Percentiles rank a stretch among this genome's conserved stretches.
Evolutionary conservation across 192 early-diverging fungal species (phyloP).

Genomic region (Umbelopsis isabellina): DNA sequence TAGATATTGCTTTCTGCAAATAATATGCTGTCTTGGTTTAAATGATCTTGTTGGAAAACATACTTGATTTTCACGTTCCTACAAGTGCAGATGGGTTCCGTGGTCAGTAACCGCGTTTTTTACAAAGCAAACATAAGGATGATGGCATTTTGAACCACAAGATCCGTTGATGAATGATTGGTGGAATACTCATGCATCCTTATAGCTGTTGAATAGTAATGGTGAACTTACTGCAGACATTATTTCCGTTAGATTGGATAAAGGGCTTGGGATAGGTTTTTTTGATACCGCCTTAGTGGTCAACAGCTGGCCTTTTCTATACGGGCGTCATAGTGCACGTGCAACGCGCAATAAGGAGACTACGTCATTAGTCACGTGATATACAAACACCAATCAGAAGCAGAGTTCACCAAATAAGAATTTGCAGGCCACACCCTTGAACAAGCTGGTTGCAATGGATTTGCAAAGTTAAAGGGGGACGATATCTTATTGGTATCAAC

Average conservation of each 20-base stretch:
- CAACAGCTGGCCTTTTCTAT: conserved; percentile 10
- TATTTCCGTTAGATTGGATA: conserved; percentile 15
- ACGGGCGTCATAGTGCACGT: conserved; percentile 20
- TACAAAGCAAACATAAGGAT: neutral
- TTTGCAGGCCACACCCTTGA: no score
- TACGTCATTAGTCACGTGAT: conserved; percentile 14
- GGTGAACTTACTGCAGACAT: conserved; percentile 17
- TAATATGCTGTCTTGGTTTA: neutral
- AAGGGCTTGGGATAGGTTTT: conserved; percentile 19
- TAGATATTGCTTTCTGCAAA: no score
- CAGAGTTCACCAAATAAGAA: no score
- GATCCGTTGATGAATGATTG: no score
- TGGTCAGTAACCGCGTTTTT: conserved; percentile 20
- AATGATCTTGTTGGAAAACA: neutral
- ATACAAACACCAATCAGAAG: neutral
- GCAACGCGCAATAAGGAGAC: neutral
- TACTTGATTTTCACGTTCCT: conserved; percentile 25
- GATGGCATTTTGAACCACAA: neutral
- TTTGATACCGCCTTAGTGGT: conserved; percentile 16
- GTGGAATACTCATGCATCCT: no score
- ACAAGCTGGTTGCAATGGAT: no score
- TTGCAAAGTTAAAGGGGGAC: no score
- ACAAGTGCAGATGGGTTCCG: conserved; percentile 9
- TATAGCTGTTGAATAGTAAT: no score
- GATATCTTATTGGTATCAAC: no score